These are phyloP conservation scores for Tulasnella calospora DNA, from an alignment of 768 basidiomycete genomes.

Conservation along the genomic window DNA sequence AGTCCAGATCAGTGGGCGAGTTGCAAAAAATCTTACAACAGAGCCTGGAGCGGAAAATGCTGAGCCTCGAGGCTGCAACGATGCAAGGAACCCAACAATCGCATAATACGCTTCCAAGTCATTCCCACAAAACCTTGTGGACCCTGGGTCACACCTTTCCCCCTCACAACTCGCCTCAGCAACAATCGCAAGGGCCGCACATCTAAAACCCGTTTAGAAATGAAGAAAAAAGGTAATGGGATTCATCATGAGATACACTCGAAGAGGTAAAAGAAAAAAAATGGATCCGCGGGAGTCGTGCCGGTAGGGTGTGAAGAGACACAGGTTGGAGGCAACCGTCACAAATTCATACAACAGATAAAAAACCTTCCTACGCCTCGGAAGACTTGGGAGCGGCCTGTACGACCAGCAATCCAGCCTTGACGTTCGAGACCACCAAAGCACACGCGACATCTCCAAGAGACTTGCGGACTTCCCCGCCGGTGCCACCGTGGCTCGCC, in stretches of 20 bases:
- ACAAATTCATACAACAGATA: not conserved
- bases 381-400: constrained; percentile 10
- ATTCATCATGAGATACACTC: not conserved
- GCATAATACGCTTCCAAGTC: constrained; percentile 1
- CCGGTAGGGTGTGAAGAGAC: not conserved
- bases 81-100: not conserved
- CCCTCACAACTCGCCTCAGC: not conserved
- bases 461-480: constrained; percentile 40
- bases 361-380: constrained; percentile 11
- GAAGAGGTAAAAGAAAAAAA: not conserved
- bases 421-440: constrained; percentile 33
- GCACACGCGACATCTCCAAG: constrained; percentile 42
- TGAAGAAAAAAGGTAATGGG: not conserved
- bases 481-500: constrained; percentile 34
- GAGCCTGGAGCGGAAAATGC: not conserved
- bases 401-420: constrained; percentile 12
- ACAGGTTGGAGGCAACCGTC: not conserved
- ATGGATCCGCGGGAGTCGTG: not conserved
- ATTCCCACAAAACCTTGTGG: constrained; percentile 9
- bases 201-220: not conserved
- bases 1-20: not conserved
- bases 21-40: constrained; percentile 10
- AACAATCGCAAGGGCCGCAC: not conserved
- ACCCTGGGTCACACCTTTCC: not conserved
- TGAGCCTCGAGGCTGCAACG: not conserved